Percentiles rank a stretch among this genome's conserved stretches.
These are phyloP conservation scores for Mallotus repandus DNA, from an alignment of 441 rosid genomes.

Conservation along the genomic window DNA sequence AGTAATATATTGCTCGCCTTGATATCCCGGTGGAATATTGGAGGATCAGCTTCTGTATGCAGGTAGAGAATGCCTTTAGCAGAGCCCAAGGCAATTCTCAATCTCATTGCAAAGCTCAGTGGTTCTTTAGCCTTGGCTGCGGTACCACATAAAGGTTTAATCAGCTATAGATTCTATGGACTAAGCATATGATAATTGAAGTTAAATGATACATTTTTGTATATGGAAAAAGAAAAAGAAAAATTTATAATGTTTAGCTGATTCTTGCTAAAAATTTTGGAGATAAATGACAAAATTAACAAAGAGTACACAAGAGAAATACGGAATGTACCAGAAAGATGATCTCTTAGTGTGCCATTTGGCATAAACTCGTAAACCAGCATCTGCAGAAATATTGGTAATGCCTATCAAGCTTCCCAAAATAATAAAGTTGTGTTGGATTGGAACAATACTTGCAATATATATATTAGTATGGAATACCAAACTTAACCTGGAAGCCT, in stretches of 20 bases:
- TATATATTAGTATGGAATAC: neutral
- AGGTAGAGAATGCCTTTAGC: slow-evolving; percentile 89
- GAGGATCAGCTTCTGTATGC: slow-evolving; percentile 95
- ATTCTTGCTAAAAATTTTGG: neutral
- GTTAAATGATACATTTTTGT: neutral
- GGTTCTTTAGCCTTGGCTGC: slow-evolving; percentile 59
- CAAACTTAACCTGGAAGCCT: neutral
- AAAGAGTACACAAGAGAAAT: slow-evolving; percentile 2
- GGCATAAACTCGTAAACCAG: slow-evolving; percentile 88
- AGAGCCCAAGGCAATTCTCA: slow-evolving; percentile 71
- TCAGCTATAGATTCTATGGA: slow-evolving; percentile 5
- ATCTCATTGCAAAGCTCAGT: slow-evolving; percentile 63
- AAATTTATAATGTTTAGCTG: neutral
- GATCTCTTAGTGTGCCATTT: slow-evolving; percentile 88
- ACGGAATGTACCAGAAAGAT: slow-evolving; percentile 61
- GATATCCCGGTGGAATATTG: slow-evolving; percentile 92
- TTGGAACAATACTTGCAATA: no score
- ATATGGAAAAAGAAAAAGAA: neutral
- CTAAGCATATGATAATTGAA: slow-evolving; percentile 4
- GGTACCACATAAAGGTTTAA: slow-evolving; percentile 24
- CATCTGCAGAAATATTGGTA: slow-evolving; percentile 56
- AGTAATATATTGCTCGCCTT: slow-evolving; percentile 93
- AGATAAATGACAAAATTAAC: neutral
- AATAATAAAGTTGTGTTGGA: slow-evolving; percentile 3
- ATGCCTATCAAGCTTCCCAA: slow-evolving; percentile 6